Evolutionary conservation across 2,329 filamentous ascomycete species (phyloP).

Genomic region (Ophiocordyceps camponoti-leonardi): DNA sequence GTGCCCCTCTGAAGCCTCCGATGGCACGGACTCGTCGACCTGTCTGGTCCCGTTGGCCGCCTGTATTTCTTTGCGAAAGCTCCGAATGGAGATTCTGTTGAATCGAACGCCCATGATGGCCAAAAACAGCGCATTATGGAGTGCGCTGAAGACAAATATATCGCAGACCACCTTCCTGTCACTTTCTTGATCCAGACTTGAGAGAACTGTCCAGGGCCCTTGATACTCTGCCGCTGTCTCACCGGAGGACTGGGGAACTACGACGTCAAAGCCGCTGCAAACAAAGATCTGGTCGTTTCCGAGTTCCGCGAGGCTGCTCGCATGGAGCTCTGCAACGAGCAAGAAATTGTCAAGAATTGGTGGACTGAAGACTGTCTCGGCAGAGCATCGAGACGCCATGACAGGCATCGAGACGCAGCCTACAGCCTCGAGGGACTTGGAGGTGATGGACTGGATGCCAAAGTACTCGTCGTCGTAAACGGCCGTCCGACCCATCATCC

Average conservation of each 20-base stretch:
- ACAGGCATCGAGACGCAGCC: not conserved
- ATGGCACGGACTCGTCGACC: not conserved
- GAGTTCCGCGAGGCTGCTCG: not conserved
- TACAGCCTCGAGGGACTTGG: not conserved
- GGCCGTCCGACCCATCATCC: not conserved
- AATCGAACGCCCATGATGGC: not conserved
- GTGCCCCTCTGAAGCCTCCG: not conserved
- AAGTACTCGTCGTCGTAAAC: not conserved
- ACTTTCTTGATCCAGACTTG: not conserved
- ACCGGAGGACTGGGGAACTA: not conserved
- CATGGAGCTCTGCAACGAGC: constrained; percentile 1
- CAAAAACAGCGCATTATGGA: not conserved
- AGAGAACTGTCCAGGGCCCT: constrained; percentile 1
- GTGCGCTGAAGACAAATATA: not conserved
- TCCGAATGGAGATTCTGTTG: not conserved
- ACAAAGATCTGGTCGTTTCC: not conserved
- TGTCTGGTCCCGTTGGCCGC: not conserved
- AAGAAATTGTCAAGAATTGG: not conserved
- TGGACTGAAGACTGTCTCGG: not conserved
- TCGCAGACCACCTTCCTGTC: not conserved
- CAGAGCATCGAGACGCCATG: not conserved
- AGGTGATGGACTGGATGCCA: constrained; percentile 1
- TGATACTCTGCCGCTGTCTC: not conserved
- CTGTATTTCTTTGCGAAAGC: not conserved
- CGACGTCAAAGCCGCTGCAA: not conserved